Evolutionary conservation across 768 basidiomycete species (phyloP).

Genomic region (Amylocystis lapponica): DNA sequence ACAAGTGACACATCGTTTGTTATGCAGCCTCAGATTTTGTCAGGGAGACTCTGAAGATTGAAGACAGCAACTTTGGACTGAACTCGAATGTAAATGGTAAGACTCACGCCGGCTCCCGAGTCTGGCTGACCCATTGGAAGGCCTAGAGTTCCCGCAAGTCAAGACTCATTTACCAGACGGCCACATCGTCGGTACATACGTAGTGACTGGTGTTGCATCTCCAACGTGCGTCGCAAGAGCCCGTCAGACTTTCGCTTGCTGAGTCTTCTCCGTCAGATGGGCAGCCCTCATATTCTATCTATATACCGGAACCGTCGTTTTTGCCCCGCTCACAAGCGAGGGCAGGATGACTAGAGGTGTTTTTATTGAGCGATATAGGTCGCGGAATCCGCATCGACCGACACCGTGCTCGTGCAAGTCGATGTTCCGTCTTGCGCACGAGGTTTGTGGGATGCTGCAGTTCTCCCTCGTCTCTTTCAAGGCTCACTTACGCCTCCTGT

Average conservation of each 20-base stretch:
- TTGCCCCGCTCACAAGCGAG: neutral
- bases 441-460: conserved; percentile 4
- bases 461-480: too few relatives aligned
- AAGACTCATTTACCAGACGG: neutral
- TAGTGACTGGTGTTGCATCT: neutral
- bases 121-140: too few relatives aligned
- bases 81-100: too few relatives aligned
- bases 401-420: conserved; percentile 18
- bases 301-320: neutral
- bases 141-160: too few relatives aligned
- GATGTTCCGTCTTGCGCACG: conserved; percentile 19
- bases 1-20: too few relatives aligned
- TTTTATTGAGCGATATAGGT: neutral
- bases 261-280: neutral
- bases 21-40: too few relatives aligned
- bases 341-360: neutral
- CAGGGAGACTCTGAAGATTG: too few relatives aligned
- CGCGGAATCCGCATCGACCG: neutral
- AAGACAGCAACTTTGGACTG: too few relatives aligned
- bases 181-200: neutral
- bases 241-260: too few relatives aligned
- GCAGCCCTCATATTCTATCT: neutral
- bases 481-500: neutral
- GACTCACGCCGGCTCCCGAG: too few relatives aligned
- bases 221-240: neutral